Percentiles rank a stretch among this genome's conserved stretches.
Evolutionary conservation across 176 grass and related monocot genomes (phyloP).

Genomic region (Calamus simplicifolius): DNA sequence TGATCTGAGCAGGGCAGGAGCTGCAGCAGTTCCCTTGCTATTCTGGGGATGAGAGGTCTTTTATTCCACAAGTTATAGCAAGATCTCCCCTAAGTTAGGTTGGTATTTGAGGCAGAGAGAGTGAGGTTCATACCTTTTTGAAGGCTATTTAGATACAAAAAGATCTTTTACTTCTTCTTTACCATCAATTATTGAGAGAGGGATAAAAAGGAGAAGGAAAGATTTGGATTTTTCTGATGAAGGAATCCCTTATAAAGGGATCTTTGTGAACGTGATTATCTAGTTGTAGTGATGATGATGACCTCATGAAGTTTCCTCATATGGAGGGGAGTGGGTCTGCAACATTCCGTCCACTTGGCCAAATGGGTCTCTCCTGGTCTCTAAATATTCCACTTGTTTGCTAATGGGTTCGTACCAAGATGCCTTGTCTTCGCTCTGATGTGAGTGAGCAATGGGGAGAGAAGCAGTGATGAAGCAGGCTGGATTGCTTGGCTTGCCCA

Average conservation of each 20-base stretch:
- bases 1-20: conserved; percentile 25
- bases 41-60: conserved; percentile 35
- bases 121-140: no score
- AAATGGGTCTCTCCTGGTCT: conserved; percentile 7
- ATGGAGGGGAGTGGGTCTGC: conserved; percentile 36
- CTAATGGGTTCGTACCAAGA: conserved; percentile 79
- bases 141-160: no score
- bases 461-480: conserved; percentile 2
- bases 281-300: conserved; percentile 55
- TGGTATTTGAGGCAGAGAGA: neutral
- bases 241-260: no score
- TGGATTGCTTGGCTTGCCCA: neutral
- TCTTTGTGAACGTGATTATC: conserved; percentile 28
- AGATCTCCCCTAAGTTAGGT: neutral
- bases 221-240: no score
- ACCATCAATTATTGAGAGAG: no score
- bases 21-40: conserved; percentile 47
- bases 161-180: no score
- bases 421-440: conserved; percentile 55
- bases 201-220: no score
- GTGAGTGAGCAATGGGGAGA: conserved; percentile 72
- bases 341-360: conserved; percentile 81
- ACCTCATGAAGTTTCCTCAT: conserved; percentile 32
- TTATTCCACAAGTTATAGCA: conserved; percentile 24
- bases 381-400: conserved; percentile 92